phyloP scores from a whole-genome alignment of 202 grass and related monocot genomes.

The Eragrostis tef region DNA sequence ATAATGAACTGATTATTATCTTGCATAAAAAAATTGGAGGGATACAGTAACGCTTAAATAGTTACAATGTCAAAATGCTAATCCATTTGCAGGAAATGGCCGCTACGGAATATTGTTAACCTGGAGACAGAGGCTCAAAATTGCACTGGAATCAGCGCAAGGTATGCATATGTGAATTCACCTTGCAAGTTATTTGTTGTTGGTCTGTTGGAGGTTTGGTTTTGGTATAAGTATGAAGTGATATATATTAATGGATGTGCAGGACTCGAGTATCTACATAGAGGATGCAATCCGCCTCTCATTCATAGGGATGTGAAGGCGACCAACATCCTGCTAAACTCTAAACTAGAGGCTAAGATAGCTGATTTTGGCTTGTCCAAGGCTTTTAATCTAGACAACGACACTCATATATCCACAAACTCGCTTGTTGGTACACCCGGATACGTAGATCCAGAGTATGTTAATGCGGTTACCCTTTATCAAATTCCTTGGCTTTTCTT shows the following conservation, averaged over 20 bases:
- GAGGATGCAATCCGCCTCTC: slow-evolving; percentile 54
- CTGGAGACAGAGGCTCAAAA: slow-evolving; percentile 58
- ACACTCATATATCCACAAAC: slow-evolving; percentile 44
- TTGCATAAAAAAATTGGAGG: no score
- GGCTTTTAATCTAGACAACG: slow-evolving; percentile 16
- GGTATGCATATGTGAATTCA: slow-evolving; percentile 22
- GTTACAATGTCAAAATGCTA: not conserved
- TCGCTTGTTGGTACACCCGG: slow-evolving; percentile 49
- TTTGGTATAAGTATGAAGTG: not conserved
- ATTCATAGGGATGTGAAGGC: slow-evolving; percentile 46
- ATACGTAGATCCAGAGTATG: slow-evolving; percentile 77
- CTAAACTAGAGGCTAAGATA: slow-evolving; percentile 62
- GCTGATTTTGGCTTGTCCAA: slow-evolving; percentile 71
- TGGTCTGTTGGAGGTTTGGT: not conserved
- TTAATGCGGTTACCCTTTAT: not conserved
- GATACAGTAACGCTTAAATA: no score
- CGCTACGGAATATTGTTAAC: slow-evolving; percentile 25
- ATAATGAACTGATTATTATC: no score
- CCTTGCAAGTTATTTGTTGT: not conserved
- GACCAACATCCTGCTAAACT: slow-evolving; percentile 61
- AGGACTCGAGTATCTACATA: slow-evolving; percentile 73
- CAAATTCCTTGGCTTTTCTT: no score
- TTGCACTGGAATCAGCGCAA: slow-evolving; percentile 67
- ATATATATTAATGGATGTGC: not conserved
- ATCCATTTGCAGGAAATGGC: slow-evolving; percentile 43